Conservation (phyloP, 2,329 filamentous ascomycete species). For the Alternaria metachromatica region DNA sequence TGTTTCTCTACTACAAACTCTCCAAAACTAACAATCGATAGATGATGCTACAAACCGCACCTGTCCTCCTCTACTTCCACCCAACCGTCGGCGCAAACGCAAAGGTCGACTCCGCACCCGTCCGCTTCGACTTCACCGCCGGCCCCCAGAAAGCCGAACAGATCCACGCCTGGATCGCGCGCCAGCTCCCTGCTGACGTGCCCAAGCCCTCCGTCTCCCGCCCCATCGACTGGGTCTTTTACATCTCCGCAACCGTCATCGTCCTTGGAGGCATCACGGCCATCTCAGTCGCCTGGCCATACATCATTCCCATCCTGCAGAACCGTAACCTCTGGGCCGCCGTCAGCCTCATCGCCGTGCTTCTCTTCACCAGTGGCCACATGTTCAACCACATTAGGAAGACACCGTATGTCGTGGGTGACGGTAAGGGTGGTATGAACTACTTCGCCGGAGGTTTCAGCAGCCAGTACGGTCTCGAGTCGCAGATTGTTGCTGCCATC, state of each 20-base stretch:
- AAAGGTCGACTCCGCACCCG: slow-evolving; percentile 69
- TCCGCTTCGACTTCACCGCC: slow-evolving; percentile 82
- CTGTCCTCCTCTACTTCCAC: slow-evolving; percentile 85
- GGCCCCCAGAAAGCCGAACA: slow-evolving; percentile 78
- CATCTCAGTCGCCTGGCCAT: slow-evolving; percentile 74
- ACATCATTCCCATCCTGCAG: slow-evolving; percentile 79
- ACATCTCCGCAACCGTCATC: slow-evolving; percentile 71
- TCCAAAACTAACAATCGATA: slow-evolving; percentile 48
- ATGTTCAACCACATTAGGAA: slow-evolving; percentile 99
- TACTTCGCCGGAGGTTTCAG: slow-evolving; percentile 95
- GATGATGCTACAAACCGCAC: slow-evolving; percentile 93
- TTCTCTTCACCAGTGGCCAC: slow-evolving; percentile 93
- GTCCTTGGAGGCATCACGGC: slow-evolving; percentile 73
- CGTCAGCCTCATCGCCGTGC: slow-evolving; percentile 83
- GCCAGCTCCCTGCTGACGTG: slow-evolving; percentile 71
- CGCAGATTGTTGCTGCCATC: slow-evolving; percentile 90
- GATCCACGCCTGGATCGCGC: slow-evolving; percentile 78
- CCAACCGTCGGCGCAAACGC: slow-evolving; percentile 85
- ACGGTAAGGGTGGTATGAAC: slow-evolving; percentile 82
- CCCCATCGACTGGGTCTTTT: slow-evolving; percentile 85
- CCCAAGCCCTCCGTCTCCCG: slow-evolving; percentile 80
- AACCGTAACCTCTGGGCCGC: slow-evolving; percentile 95
- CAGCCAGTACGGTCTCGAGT: slow-evolving; percentile 92
- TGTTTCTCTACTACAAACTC: accelerated
- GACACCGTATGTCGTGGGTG: slow-evolving; percentile 86